These are phyloP conservation scores for Extremus antarcticus DNA, from an alignment of 495 filamentous ascomycete species.

Conservation along the genomic window DNA sequence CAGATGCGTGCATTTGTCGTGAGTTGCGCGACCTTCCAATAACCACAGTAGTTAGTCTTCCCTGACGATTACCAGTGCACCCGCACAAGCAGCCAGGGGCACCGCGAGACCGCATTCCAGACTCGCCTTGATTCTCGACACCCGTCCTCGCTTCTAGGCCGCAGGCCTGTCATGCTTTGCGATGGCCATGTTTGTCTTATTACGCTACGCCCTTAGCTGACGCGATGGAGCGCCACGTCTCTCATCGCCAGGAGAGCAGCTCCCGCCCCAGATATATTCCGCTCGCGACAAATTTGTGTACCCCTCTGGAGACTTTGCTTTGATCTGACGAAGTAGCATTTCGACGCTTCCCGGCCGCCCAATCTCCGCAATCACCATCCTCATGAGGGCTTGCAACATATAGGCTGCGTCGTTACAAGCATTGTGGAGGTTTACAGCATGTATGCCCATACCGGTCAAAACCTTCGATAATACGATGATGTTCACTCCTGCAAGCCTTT, in stretches of 20 bases:
- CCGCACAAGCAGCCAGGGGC: neutral
- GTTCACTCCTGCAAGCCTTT: neutral
- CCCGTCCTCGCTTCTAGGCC: neutral
- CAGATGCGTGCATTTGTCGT: neutral
- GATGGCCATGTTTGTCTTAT: neutral
- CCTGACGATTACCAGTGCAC: neutral
- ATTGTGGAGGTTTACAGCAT: constrained; percentile 7
- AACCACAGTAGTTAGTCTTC: neutral
- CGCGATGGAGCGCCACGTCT: constrained; percentile 1
- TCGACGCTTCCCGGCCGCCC: neutral
- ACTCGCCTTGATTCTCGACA: neutral
- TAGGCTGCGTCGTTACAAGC: constrained; percentile 12
- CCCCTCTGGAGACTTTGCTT: neutral
- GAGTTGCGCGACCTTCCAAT: neutral
- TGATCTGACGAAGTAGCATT: neutral
- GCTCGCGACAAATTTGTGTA: constrained; percentile 1
- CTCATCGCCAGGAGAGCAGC: constrained; percentile 1
- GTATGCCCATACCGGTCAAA: neutral
- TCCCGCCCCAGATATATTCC: constrained; percentile 1
- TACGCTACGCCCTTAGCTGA: neutral
- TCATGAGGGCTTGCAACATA: constrained; percentile 3
- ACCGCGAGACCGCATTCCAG: neutral
- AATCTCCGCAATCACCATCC: neutral
- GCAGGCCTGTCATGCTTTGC: neutral
- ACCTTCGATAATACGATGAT: neutral